These are phyloP conservation scores for Leucocoprinus leucothites DNA, from an alignment of 768 basidiomycete genomes.

Conservation along the genomic window DNA sequence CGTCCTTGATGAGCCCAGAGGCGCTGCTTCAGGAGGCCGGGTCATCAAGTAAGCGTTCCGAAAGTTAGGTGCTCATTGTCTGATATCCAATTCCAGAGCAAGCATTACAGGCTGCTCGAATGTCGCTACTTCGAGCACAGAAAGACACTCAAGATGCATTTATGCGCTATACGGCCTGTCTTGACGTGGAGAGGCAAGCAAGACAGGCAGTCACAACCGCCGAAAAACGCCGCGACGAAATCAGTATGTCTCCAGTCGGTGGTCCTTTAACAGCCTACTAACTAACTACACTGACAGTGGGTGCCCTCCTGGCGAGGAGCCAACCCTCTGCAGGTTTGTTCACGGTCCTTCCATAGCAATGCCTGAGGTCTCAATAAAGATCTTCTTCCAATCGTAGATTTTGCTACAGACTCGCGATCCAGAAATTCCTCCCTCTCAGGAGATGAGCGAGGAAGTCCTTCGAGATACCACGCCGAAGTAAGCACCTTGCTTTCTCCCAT, in stretches of 20 bases:
- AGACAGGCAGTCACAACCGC: slow-evolving; percentile 59
- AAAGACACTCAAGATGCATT: slow-evolving; percentile 74
- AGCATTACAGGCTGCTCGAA: slow-evolving; percentile 60
- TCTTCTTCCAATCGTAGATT: slow-evolving; percentile 2
- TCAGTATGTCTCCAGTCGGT: slow-evolving; percentile 32
- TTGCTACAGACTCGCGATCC: slow-evolving; percentile 37
- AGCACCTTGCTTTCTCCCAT: slow-evolving; percentile 10
- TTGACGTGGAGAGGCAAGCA: slow-evolving; percentile 67
- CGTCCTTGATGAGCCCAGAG: slow-evolving; percentile 47
- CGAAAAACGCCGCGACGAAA: slow-evolving; percentile 69
- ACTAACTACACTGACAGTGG: slow-evolving; percentile 30
- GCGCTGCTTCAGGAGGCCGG: slow-evolving; percentile 56
- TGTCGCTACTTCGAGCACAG: slow-evolving; percentile 58
- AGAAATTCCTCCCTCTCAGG: slow-evolving; percentile 51
- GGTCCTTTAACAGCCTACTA: slow-evolving; percentile 12
- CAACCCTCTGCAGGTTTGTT: slow-evolving; percentile 30
- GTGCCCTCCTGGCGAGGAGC: slow-evolving; percentile 42
- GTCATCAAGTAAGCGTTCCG: slow-evolving; percentile 48
- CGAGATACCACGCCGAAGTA: slow-evolving; percentile 44
- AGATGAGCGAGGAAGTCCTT: slow-evolving; percentile 44
- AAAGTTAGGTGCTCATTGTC: slow-evolving; percentile 7
- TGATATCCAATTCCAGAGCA: slow-evolving; percentile 39
- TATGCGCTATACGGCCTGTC: slow-evolving; percentile 62
- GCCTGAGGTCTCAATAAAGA: slow-evolving; percentile 16
- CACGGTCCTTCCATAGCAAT: slow-evolving; percentile 11